These are phyloP conservation scores for Teratosphaeria epicoccoides DNA, from an alignment of 2,329 filamentous ascomycete species.

Conservation along the genomic window DNA sequence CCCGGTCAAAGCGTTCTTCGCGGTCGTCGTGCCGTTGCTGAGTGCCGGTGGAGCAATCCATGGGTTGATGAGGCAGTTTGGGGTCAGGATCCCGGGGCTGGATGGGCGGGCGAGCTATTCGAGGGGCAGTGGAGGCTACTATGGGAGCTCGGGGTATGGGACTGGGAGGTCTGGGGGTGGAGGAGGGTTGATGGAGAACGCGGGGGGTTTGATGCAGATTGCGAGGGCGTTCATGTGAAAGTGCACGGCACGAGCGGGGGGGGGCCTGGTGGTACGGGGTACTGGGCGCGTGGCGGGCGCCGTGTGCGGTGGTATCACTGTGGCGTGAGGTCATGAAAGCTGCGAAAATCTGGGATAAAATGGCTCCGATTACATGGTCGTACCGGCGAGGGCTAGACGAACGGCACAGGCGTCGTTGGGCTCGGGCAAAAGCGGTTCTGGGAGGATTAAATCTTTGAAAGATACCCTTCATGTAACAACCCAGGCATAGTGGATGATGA, in stretches of 20 bases:
- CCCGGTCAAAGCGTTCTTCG: conserved; percentile 80
- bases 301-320: too few relatives aligned
- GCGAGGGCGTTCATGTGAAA: conserved; percentile 43
- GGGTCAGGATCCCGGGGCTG: conserved; percentile 60
- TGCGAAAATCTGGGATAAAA: background rate
- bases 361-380: background rate
- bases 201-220: conserved; percentile 40
- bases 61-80: conserved; percentile 67
- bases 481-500: background rate
- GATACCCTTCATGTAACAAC: background rate
- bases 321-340: background rate
- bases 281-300: background rate
- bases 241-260: background rate
- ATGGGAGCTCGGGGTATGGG: conserved; percentile 36
- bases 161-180: conserved; percentile 18
- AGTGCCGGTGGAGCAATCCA: conserved; percentile 67
- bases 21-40: conserved; percentile 76
- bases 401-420: background rate
- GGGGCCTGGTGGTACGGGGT: background rate
- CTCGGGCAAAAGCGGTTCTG: background rate
- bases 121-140: conserved; percentile 30
- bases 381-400: background rate
- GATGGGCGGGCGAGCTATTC: conserved; percentile 17
- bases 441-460: background rate
- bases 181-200: conserved; percentile 34